These are phyloP conservation scores for Sphenostylis stenocarpa DNA, from an alignment of 306 rosid genomes.

Conservation along the genomic window DNA sequence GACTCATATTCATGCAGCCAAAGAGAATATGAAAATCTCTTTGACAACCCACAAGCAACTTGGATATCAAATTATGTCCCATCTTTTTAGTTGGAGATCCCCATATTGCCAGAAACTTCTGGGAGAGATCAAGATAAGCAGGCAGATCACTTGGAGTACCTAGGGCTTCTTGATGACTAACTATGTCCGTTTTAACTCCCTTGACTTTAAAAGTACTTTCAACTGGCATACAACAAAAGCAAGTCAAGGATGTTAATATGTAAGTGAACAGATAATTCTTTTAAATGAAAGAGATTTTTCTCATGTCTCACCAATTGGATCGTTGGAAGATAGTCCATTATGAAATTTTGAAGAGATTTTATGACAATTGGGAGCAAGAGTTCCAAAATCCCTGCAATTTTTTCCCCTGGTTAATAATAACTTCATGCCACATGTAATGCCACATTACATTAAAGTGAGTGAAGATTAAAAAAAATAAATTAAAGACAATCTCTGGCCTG, in stretches of 20 bases:
- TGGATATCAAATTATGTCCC: constrained; percentile 58
- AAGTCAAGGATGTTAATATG: constrained; percentile 20
- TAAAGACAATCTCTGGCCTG: constrained; percentile 4
- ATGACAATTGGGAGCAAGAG: constrained; percentile 31
- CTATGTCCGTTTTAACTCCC: constrained; percentile 52
- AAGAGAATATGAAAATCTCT: constrained; percentile 71
- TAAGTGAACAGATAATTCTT: constrained; percentile 18
- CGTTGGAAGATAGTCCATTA: constrained; percentile 35
- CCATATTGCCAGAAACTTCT: constrained; percentile 73
- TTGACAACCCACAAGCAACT: constrained; percentile 67
- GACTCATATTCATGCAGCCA: constrained; percentile 54
- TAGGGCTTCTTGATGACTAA: constrained; percentile 39
- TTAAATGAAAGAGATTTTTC: background rate
- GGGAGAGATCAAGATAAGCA: constrained; percentile 58
- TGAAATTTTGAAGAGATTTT: constrained; percentile 37
- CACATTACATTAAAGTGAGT: background rate
- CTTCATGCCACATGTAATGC: constrained; percentile 10
- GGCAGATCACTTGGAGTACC: constrained; percentile 32
- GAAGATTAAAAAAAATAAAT: background rate
- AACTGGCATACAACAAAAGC: constrained; percentile 33
- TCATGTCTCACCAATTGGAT: constrained; percentile 48
- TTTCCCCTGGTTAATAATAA: constrained; percentile 29
- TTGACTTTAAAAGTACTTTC: constrained; percentile 40
- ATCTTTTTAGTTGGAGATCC: constrained; percentile 47
- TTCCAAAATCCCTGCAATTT: constrained; percentile 48